Evolutionary conservation across 2,329 filamentous ascomycete species (phyloP).

Genomic region (Phyllosticta citriasiana): DNA sequence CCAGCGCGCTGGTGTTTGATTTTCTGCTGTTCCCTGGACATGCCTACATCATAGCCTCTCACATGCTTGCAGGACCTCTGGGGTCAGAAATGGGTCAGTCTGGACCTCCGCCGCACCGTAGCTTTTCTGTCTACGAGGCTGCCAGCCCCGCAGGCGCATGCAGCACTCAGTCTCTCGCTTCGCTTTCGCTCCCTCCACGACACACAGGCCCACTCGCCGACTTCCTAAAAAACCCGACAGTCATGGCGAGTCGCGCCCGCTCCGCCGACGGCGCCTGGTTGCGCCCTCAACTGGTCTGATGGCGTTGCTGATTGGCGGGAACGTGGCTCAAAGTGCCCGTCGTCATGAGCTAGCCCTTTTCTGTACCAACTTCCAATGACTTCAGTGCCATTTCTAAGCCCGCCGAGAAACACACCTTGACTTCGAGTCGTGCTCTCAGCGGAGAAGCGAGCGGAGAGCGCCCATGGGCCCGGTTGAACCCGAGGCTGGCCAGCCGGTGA

Average conservation of each 20-base stretch:
- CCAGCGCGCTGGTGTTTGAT: background rate
- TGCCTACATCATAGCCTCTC: background rate
- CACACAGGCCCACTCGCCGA: slow-evolving; percentile 6
- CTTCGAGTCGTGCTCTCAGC: slow-evolving; percentile 1
- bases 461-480: background rate
- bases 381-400: slow-evolving; percentile 1
- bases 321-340: background rate
- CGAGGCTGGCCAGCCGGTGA: background rate
- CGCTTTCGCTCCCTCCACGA: slow-evolving; percentile 4
- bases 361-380: slow-evolving; percentile 2
- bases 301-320: background rate
- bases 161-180: slow-evolving; percentile 2
- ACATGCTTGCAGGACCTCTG: slow-evolving; percentile 2
- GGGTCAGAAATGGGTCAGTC: background rate
- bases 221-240: slow-evolving; percentile 8
- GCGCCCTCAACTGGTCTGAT: background rate
- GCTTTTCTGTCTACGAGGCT: background rate
- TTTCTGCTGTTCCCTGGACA: background rate
- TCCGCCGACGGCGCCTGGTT: background rate
- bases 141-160: slow-evolving; percentile 4
- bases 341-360: background rate
- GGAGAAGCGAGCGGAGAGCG: slow-evolving; percentile 2
- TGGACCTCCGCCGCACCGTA: slow-evolving; percentile 1
- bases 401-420: background rate
- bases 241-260: background rate